Conservation (phyloP, 768 basidiomycete genomes). For the Panus rudis region DNA sequence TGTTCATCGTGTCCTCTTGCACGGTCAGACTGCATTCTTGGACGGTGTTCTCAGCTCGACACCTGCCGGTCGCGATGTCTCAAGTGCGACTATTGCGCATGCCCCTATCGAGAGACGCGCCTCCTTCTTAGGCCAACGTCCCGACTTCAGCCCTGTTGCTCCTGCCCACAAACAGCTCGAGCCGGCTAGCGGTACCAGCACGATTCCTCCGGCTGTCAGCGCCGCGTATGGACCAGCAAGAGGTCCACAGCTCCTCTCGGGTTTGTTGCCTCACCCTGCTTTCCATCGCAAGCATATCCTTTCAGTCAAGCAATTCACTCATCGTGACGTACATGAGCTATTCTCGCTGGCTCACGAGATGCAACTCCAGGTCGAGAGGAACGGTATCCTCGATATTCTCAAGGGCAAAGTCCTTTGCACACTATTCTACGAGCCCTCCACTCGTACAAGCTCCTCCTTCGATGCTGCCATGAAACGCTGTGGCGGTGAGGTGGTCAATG, state of each 20-base stretch:
- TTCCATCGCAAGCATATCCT: conserved; percentile 94
- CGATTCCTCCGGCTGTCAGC: conserved; percentile 1
- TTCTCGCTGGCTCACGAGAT: conserved; percentile 96
- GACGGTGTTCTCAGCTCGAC: conserved; percentile 68
- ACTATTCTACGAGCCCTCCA: conserved; percentile 95
- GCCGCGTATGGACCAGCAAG: conserved; percentile 26
- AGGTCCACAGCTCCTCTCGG: conserved; percentile 35
- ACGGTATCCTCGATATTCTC: conserved; percentile 80
- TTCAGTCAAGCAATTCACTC: conserved; percentile 87
- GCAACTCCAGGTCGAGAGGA: conserved; percentile 91
- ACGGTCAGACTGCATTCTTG: conserved; percentile 83
- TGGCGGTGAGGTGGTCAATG: conserved; percentile 89
- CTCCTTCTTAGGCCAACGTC: conserved; percentile 12
- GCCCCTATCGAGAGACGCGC: conserved; percentile 24
- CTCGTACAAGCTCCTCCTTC: conserved; percentile 91
- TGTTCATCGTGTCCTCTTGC: conserved; percentile 86
- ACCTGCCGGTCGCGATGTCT: conserved; percentile 67
- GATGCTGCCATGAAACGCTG: conserved; percentile 99
- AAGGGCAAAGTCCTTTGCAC: conserved; percentile 88
- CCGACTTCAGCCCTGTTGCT: conserved; percentile 10
- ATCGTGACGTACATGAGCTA: conserved; percentile 85
- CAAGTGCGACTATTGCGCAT: conserved; percentile 49
- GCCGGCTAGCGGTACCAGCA: conserved; percentile 1
- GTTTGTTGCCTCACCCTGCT: conserved; percentile 61
- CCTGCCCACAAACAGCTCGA: background rate